Conservation (phyloP, 2,329 filamentous ascomycete genomes). For the Orbilia javanica region DNA sequence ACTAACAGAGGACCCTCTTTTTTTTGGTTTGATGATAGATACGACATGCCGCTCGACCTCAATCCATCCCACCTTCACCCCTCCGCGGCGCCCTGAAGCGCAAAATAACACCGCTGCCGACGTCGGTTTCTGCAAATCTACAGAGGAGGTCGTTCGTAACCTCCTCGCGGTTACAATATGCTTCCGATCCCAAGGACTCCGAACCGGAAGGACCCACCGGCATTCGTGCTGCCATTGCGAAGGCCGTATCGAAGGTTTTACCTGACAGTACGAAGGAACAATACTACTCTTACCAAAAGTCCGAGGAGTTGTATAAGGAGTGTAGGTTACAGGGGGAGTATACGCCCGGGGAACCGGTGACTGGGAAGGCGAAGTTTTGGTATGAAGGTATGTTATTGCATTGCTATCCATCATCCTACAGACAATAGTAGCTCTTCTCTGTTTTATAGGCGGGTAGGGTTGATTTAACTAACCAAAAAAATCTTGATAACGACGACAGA, state of each 20-base stretch:
- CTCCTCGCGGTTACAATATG: constrained; percentile 9
- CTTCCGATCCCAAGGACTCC: not conserved
- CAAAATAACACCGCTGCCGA: constrained; percentile 28
- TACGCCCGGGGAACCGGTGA: constrained; percentile 80
- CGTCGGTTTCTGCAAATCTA: not conserved
- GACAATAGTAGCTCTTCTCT: no score
- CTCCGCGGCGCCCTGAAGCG: constrained; percentile 38
- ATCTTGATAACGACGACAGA: constrained; percentile 68
- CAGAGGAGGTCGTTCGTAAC: constrained; percentile 5
- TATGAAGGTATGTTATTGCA: constrained; percentile 76
- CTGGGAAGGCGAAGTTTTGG: constrained; percentile 81
- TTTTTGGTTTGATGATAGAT: constrained; percentile 24
- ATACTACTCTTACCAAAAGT: constrained; percentile 49
- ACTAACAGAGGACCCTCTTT: not conserved
- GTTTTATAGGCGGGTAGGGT: no score
- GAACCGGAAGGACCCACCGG: not conserved
- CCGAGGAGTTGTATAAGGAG: constrained; percentile 48
- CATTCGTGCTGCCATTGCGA: constrained; percentile 20
- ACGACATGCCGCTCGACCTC: constrained; percentile 38
- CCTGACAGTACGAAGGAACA: constrained; percentile 48
- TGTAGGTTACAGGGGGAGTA: constrained; percentile 51
- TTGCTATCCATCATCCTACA: not conserved
- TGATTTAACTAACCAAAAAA: no score
- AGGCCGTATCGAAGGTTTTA: constrained; percentile 27
- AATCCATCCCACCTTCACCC: constrained; percentile 27